phyloP scores from a whole-genome alignment of 2,329 filamentous ascomycete genomes.

The Elsinoe batatas region DNA sequence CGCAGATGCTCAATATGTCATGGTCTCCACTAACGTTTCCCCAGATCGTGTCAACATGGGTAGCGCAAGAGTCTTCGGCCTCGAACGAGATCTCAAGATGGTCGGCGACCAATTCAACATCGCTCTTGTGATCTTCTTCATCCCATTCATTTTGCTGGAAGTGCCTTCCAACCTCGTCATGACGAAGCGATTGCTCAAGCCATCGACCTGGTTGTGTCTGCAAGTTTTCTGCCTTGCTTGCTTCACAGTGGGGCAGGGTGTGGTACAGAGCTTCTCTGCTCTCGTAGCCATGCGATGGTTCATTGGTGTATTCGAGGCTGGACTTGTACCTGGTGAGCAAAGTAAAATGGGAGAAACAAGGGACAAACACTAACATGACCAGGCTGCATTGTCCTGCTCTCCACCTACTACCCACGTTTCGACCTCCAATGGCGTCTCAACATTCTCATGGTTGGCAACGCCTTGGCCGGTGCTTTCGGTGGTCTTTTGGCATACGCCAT shows the following conservation, averaged over 20 bases:
- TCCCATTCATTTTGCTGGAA: slow-evolving; percentile 32
- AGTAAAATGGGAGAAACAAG: not conserved
- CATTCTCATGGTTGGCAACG: slow-evolving; percentile 14
- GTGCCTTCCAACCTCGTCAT: slow-evolving; percentile 42
- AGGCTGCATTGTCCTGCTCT: slow-evolving; percentile 13
- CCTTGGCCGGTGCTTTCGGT: slow-evolving; percentile 21
- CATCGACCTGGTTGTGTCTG: slow-evolving; percentile 34
- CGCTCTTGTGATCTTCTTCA: slow-evolving; percentile 36
- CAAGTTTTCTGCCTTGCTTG: slow-evolving; percentile 34
- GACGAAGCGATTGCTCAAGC: slow-evolving; percentile 29
- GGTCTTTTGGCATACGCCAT: slow-evolving; percentile 23
- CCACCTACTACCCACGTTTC: slow-evolving; percentile 13
- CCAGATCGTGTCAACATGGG: slow-evolving; percentile 36
- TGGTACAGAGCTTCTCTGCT: slow-evolving; percentile 38
- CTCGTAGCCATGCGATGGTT: slow-evolving; percentile 38
- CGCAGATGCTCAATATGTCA: not conserved
- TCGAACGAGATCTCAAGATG: slow-evolving; percentile 52
- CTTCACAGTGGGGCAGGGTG: slow-evolving; percentile 31
- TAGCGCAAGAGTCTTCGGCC: slow-evolving; percentile 52
- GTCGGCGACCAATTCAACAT: slow-evolving; percentile 51
- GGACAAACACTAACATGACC: not conserved
- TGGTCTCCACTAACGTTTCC: slow-evolving; percentile 46
- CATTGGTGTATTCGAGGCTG: slow-evolving; percentile 26
- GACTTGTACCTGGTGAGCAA: slow-evolving; percentile 13
- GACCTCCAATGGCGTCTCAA: slow-evolving; percentile 15